Conservation (phyloP, 23 red algal species). For the Chondrus crispus region DNA sequence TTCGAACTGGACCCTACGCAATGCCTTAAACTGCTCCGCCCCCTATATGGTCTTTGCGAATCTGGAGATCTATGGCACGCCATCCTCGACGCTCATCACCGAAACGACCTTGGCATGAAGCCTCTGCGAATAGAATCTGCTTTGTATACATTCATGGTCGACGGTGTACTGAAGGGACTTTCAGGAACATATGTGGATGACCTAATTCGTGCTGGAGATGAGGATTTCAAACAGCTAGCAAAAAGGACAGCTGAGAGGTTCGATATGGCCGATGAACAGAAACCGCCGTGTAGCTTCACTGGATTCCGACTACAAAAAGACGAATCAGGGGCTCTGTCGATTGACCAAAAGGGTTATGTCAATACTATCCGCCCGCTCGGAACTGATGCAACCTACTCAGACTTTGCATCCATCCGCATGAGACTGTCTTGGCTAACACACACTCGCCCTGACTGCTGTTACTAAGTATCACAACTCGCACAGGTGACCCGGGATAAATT, state of each 20-base stretch:
- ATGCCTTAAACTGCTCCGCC: not conserved
- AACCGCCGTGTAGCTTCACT: not conserved
- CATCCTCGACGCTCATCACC: not conserved
- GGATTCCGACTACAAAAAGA: not conserved
- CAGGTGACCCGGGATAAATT: not conserved
- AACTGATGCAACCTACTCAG: not conserved
- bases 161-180: not conserved
- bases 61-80: not conserved
- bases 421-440: not conserved
- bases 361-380: not conserved
- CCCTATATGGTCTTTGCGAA: conserved; percentile 4
- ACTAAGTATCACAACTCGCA: not conserved
- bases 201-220: not conserved
- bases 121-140: not conserved
- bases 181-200: not conserved
- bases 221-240: not conserved
- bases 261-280: not conserved
- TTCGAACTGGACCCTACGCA: not conserved
- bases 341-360: not conserved
- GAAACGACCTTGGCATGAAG: conserved; percentile 1
- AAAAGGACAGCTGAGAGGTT: not conserved
- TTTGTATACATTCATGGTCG: not conserved
- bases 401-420: not conserved
- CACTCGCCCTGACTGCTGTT: not conserved
- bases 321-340: not conserved